Percentiles rank a stretch among this genome's conserved stretches.
These are phyloP conservation scores for Massariosphaeria phaeospora DNA, from an alignment of 495 filamentous ascomycete species.

Conservation along the genomic window DNA sequence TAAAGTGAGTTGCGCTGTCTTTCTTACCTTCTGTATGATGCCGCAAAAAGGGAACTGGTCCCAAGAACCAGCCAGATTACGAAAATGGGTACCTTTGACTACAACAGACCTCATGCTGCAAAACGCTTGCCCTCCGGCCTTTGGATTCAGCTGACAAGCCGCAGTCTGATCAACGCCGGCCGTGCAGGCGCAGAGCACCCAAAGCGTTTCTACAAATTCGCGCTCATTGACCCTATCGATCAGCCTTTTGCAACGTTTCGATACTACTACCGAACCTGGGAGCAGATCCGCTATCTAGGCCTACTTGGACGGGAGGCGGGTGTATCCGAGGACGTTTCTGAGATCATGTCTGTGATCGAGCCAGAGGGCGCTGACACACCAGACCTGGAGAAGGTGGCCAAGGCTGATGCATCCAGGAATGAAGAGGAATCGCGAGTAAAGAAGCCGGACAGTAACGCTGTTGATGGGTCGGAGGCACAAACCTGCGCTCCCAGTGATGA, in stretches of 20 bases:
- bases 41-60: too few relatives aligned
- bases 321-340: too few relatives aligned
- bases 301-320: neutral
- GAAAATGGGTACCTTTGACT: too few relatives aligned
- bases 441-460: too few relatives aligned
- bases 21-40: neutral
- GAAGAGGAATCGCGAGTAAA: too few relatives aligned
- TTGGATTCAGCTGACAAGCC: conserved; percentile 9
- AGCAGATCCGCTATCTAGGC: conserved; percentile 19
- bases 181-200: conserved; percentile 32
- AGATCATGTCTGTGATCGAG: neutral
- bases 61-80: too few relatives aligned
- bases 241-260: conserved; percentile 42
- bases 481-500: conserved; percentile 7
- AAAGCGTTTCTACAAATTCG: conserved; percentile 43
- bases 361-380: neutral
- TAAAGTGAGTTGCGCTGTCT: conserved; percentile 18
- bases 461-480: too few relatives aligned
- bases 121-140: too few relatives aligned
- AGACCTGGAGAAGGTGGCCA: neutral
- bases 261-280: conserved; percentile 37
- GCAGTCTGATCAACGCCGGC: conserved; percentile 41
- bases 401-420: neutral
- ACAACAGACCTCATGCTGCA: too few relatives aligned
- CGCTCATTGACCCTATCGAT: conserved; percentile 44